Evolutionary conservation across 2,329 filamentous ascomycete genomes (phyloP), one percentile per base, ranked within the genome.

Genomic region (Gaeumannomyces tritici): DNA sequence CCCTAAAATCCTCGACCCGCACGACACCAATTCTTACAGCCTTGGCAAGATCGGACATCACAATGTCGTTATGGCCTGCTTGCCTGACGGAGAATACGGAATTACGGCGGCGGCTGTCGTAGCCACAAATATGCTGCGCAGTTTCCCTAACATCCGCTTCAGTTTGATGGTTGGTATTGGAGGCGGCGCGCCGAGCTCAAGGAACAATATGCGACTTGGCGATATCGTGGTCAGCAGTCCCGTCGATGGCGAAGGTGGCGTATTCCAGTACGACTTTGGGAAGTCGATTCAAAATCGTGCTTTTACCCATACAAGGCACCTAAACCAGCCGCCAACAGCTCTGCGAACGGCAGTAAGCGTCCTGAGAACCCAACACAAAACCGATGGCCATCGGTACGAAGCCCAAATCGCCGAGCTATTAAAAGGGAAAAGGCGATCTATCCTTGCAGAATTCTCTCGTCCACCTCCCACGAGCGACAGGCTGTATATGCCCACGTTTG

Each of bases 141-240:
- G 65, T 61, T 75, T 73, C 56, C 67, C 68, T 0, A 68, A 70
- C 6, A 57, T 76, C 9, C 62, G 66, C 24, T 63, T 74, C 12
- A 68, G 68, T 1, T 57, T 75, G 5, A 67, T 76, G 64, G 73
- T 75, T 2, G 73, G 73, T 26, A 69, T 74, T 2, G 73, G 69
- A 0, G 74, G 74, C 4, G 75, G 74, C 4, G 73, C 69, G 0
- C 75, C 75, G 64, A 77, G 64, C 57, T 0, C 1, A 2, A 65
- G 68, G 5, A 64, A 73, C 31, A 73, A 77, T 24, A 70, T 77
- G 1, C 70, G 73, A 4, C 69, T 74, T 0, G 71, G 72, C 9
- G 70, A 74, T 56, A 60, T 74, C 26, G 71, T 73, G 0, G 70
- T 76, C 9, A 68, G 70, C 51, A 56, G 61, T 11, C 64, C 69